Base-by-base conservation (phyloP, 805 yeast genomes). In the Isabelozyma gotoi region DNA sequence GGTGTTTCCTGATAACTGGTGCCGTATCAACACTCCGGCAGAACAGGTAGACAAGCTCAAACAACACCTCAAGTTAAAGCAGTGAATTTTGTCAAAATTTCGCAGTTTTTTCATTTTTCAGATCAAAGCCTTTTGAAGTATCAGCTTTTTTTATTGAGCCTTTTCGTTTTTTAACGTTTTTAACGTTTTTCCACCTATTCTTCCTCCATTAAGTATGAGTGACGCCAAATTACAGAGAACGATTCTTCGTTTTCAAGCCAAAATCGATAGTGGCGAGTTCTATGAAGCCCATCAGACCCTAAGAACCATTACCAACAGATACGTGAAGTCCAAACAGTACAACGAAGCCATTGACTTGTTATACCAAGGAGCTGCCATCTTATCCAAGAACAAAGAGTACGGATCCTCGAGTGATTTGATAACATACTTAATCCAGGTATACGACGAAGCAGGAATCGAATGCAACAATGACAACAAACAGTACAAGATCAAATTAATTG, bases 201-300 rank as follows among this genome's bases (percentile, higher is more conserved):
- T 14, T 32, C 6, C 15, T 14, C 7, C 12, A 10, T 10, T 24
- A 24, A 24, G 8, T n/a, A 50, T 53, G 56, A 48, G 55, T 15
- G 60, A 57, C 43, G 62, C 53, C 43, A 83, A 81, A 56, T 63
- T 85, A 18, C 73, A 76, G 41, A 76, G 78, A 53, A 84, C 89
- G 1, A 63, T 85, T 36, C 80, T 74, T 17, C 70, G 94, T 51
- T 85, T 85, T 67, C 79, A 82, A 56, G 76, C 72, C 36, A 83
- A 86, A 55, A 84, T 92, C 49, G 78, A 76, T 40, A 76, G 76
- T 39, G 88, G 88, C 2, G 86, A 90, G 43, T 89, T 76, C 67
- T 92, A 92, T 61, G 99, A 94, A 61, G 98, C 98, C 0, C 97
- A 92, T 62, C 98, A 94, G 64, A 91, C 96, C 0, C 75, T 94